These are phyloP conservation scores for Erodium moschatum DNA, from an alignment of 441 rosid species.

Conservation along the genomic window DNA sequence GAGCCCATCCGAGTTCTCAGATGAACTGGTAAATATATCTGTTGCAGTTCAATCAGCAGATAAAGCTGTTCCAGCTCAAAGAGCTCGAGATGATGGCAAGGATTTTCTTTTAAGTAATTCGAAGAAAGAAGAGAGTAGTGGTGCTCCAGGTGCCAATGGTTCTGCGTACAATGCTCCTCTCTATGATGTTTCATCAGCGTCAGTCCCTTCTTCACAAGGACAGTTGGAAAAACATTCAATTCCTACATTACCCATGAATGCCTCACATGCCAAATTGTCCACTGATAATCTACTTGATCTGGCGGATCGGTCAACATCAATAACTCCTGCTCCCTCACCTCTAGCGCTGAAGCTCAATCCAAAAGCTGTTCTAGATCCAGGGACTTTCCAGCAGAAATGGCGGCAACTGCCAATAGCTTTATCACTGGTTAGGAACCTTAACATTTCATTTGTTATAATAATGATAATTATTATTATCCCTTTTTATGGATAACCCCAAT, in stretches of 20 bases:
- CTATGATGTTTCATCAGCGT: constrained; percentile 34
- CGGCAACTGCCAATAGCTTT: constrained; percentile 66
- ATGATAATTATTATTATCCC: too few species aligned
- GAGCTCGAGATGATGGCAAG: constrained; percentile 78
- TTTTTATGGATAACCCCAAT: too few species aligned
- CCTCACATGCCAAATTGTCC: constrained; percentile 40
- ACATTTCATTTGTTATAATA: neutral
- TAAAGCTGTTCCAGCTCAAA: constrained; percentile 48
- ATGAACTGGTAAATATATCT: constrained; percentile 58
- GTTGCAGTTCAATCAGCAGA: constrained; percentile 53
- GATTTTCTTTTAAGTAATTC: constrained; percentile 73
- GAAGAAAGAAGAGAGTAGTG: constrained; percentile 66
- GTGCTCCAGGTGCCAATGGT: constrained; percentile 37
- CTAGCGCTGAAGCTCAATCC: constrained; percentile 72
- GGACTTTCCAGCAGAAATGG: constrained; percentile 88
- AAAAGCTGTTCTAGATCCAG: constrained; percentile 69
- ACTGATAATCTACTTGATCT: constrained; percentile 82
- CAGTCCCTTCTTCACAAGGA: constrained; percentile 20
- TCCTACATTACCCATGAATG: constrained; percentile 20
- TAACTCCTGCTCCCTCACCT: constrained; percentile 38
- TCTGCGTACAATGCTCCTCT: constrained; percentile 67
- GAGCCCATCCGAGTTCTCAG: constrained; percentile 83
- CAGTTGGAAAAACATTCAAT: constrained; percentile 21
- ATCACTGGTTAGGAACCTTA: constrained; percentile 42
- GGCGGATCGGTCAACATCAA: constrained; percentile 37